These are phyloP conservation scores for Saturnispora hagleri DNA, from an alignment of 805 yeast species.

Conservation along the genomic window DNA sequence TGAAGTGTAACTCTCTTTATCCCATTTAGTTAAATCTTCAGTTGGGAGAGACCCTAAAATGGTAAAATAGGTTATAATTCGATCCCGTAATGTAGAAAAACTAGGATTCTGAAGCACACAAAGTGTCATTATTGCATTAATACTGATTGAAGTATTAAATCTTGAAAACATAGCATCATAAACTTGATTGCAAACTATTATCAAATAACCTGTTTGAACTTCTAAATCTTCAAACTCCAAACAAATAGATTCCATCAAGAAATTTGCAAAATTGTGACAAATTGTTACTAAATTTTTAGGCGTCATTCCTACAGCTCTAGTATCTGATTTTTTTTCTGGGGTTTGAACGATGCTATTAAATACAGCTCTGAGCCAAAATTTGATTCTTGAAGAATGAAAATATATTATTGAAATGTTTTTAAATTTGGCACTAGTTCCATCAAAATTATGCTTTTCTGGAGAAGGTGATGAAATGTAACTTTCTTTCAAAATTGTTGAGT, in stretches of 20 bases:
- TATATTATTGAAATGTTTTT: conserved; percentile 55
- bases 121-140: conserved; percentile 35
- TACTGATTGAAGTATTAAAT: conserved; percentile 19
- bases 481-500: conserved; percentile 32
- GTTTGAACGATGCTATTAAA: conserved; percentile 24
- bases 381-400: conserved; percentile 39
- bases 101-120: conserved; percentile 47
- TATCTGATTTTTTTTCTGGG: conserved; percentile 38
- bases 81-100: conserved; percentile 27
- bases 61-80: conserved; percentile 17
- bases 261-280: conserved; percentile 19
- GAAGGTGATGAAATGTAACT: conserved; percentile 37
- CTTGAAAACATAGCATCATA: conserved; percentile 19
- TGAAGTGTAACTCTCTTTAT: conserved; percentile 18
- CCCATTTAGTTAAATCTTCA: conserved; percentile 13
- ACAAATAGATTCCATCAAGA: conserved; percentile 13
- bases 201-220: conserved; percentile 20
- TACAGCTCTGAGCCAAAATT: conserved; percentile 30
- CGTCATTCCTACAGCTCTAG: conserved; percentile 16
- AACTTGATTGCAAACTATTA: conserved; percentile 20
- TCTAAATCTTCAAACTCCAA: conserved; percentile 17
- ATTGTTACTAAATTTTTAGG: conserved; percentile 23
- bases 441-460: conserved; percentile 27
- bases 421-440: conserved; percentile 46
- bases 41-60: conserved; percentile 18